These are phyloP conservation scores for Tanozyma kutaoensis DNA, from an alignment of 805 yeast species.

Conservation along the genomic window DNA sequence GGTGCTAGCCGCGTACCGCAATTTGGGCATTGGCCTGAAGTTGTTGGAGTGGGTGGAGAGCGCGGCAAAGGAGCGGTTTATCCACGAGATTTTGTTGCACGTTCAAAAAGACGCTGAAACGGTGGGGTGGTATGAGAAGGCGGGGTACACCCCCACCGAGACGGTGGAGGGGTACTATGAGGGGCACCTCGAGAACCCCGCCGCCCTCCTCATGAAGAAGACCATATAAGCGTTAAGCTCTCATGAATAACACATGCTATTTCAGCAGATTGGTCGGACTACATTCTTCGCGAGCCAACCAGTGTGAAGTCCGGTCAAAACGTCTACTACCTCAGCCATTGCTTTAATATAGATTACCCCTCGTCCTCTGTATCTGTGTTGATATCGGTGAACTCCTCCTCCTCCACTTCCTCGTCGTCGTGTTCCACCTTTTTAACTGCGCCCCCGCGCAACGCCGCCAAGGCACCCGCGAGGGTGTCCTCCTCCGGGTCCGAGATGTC, in stretches of 20 bases:
- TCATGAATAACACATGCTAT: too few species aligned
- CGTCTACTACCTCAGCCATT: too few species aligned
- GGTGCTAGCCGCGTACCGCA: constrained; percentile 52
- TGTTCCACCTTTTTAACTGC: constrained; percentile 27
- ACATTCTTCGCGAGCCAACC: too few species aligned
- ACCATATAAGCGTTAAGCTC: too few species aligned
- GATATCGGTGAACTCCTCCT: constrained; percentile 29
- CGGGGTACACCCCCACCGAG: constrained; percentile 31
- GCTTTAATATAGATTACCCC: too few species aligned
- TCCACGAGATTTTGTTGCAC: constrained; percentile 41
- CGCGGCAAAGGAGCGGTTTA: constrained; percentile 38
- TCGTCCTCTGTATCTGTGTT: constrained; percentile 29
- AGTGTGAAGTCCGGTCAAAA: too few species aligned
- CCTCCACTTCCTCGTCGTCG: constrained; percentile 23
- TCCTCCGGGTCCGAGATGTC: constrained; percentile 62
- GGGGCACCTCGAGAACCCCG: constrained; percentile 30
- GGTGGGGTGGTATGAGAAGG: constrained; percentile 35
- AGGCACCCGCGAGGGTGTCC: constrained; percentile 62
- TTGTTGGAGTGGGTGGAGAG: constrained; percentile 45
- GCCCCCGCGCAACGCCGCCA: constrained; percentile 58
- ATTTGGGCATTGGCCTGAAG: constrained; percentile 46
- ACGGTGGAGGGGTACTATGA: constrained; percentile 34
- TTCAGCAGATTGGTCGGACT: too few species aligned
- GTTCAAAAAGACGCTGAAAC: too few species aligned
- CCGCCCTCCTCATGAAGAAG: constrained; percentile 22